Base-by-base conservation (phyloP, 768 basidiomycete genomes). In the Xerocomus spinulosus region DNA sequence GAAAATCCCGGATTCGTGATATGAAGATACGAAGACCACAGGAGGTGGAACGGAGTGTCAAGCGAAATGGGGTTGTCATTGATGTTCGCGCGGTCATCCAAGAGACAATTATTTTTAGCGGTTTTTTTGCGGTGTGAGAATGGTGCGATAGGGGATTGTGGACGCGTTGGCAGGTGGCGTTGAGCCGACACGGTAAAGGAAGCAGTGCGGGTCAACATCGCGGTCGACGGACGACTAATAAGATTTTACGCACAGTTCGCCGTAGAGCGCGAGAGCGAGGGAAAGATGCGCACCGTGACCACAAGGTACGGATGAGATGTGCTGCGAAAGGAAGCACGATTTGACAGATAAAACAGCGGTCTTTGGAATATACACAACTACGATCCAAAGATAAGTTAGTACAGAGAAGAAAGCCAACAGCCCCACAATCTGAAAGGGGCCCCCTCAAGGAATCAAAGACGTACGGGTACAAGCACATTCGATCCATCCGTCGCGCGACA, bases 351-450 rank as follows among this genome's bases (percentile, higher is more conserved):
- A 70, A 17, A 87, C 74, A 37, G 77, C 71, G 46, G 68, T 51
- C 64, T 81, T 85, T 29, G 83, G 81, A 57, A 87, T 86, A 29
- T 71, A 72, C 8, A 80, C 82, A 42, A 87, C 86, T 88, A 46
- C 17, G 28, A 48, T 18, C 34, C 28, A 41, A 42, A 41, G 44
- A 54, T 38, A 42, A 43, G 40, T 56, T 9, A 54, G 44, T n/a
- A n/a, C n/a, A n/a, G n/a, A n/a, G n/a, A n/a, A n/a, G n/a, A n/a
- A n/a, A n/a, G n/a, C n/a, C n/a, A n/a, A n/a, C n/a, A n/a, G n/a
- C n/a, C n/a, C n/a, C n/a, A n/a, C n/a, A n/a, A n/a, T n/a, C n/a
- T n/a, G n/a, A n/a, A n/a, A n/a, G n/a, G n/a, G n/a, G n/a, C n/a
- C n/a, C n/a, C n/a, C n/a, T n/a, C n/a, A n/a, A n/a, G n/a, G n/a